phyloP scores from a whole-genome alignment of 1,284 basidiomycete species.

The Cutaneotrichosporon cutaneum region DNA sequence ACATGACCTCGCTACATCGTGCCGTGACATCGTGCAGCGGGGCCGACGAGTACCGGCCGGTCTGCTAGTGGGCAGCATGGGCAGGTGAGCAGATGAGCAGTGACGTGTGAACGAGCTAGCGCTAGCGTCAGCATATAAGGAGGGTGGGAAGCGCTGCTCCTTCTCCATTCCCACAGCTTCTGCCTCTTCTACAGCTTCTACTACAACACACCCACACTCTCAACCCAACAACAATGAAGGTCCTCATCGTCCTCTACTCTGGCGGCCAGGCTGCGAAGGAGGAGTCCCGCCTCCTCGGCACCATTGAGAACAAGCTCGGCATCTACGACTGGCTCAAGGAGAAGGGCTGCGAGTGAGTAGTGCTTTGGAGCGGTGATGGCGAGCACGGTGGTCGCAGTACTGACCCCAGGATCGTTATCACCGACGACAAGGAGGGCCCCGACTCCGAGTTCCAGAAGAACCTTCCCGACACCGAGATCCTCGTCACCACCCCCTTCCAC shows the following conservation, averaged over 20 bases:
- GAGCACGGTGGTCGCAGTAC: no score
- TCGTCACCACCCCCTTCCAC: conserved; percentile 84
- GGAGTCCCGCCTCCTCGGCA: conserved; percentile 83
- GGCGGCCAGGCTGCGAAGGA: conserved; percentile 63
- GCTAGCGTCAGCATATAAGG: not conserved
- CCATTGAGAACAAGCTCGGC: conserved; percentile 86
- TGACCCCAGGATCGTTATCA: conserved; percentile 56
- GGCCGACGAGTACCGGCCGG: not conserved
- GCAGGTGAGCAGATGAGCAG: no score
- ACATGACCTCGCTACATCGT: not conserved
- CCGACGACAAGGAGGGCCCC: conserved; percentile 82
- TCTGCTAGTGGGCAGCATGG: not conserved
- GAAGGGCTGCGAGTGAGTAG: conserved; percentile 71
- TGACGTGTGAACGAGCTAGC: not conserved
- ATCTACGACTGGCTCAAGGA: conserved; percentile 68
- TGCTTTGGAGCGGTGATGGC: no score
- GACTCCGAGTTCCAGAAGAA: conserved; percentile 71
- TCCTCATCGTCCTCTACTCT: conserved; percentile 70
- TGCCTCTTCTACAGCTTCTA: not conserved
- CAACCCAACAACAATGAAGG: conserved; percentile 53
- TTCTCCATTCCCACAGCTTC: not conserved
- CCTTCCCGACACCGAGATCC: conserved; percentile 42
- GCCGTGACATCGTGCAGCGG: not conserved
- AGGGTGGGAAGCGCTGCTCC: not conserved
- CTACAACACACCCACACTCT: not conserved